Base-by-base conservation (phyloP, 202 grass and related monocot genomes). In the Zizania palustris region DNA sequence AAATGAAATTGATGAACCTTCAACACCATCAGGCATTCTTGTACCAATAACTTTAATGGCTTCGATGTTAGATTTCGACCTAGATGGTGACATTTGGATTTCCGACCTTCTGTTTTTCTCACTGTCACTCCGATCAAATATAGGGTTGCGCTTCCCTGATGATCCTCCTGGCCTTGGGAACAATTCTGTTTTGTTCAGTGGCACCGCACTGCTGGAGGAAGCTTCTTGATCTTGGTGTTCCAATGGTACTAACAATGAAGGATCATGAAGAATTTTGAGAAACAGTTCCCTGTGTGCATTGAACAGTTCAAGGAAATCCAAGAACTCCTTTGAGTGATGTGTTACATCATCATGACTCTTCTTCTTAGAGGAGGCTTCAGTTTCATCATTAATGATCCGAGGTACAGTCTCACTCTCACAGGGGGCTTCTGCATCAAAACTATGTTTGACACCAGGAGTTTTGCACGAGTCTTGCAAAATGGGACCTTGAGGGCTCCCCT, bases 301-400 rank as follows among this genome's bases (percentile, higher is more conserved):
- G 59, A 98, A 92, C 49, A 92, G 45, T 65, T 94, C 75, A 64
- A 98, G 80, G 39, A 92, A 94, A 73, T 94, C 95, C 65, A 83
- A 43, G 72, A 98, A 87, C 72, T 94, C 94, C 77, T 97, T 91
- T 0, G 95, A 92, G 13, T 92, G 85, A 79, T 88, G 69, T 11
- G 82, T 77, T 43, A 70, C 5, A 50, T 55, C 75, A 60, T 83
- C 80, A 72, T 2, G 48, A 12, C 22, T 67, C 70, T 84, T 81
- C 44, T 74, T 74, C 21, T 43, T 67, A 42, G 71, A 68, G 10
- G 58, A 64, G 13, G 40, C 75, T n/a, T 80, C 85, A 34, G 58
- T 76, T 67, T 75, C 69, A 56, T 39, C 21, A 43, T 49, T 56
- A 50, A 45, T 13, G 28, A 69, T 68, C 34, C 45, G 21, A 35